Conservation (phyloP, 371 early-diverging fungal genomes). For the Choanephora cucurbitarum region DNA sequence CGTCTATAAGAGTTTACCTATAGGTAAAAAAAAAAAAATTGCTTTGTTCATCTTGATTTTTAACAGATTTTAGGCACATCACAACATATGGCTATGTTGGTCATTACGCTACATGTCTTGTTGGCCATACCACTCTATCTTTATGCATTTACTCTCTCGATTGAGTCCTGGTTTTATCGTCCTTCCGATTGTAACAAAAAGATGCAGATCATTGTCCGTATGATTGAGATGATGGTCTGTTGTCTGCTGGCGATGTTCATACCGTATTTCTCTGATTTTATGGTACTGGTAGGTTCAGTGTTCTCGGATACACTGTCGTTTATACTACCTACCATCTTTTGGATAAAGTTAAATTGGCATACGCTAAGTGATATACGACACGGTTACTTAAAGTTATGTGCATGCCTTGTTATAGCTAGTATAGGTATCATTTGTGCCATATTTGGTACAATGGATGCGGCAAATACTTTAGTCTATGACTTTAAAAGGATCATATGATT, state of each 20-base stretch:
- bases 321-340: conserved; percentile 79
- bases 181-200: conserved; percentile 27
- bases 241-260: conserved; percentile 66
- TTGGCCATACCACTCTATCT: conserved; percentile 79
- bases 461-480: conserved; percentile 51
- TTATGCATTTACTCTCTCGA: conserved; percentile 72
- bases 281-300: conserved; percentile 82
- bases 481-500: conserved; percentile 1
- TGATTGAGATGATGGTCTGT: conserved; percentile 49
- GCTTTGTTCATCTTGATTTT: too few species aligned
- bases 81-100: conserved; percentile 65
- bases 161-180: conserved; percentile 52
- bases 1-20: conserved; percentile 72
- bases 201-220: conserved; percentile 56
- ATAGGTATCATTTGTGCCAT: conserved; percentile 68
- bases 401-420: conserved; percentile 54
- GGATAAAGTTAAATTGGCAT: conserved; percentile 68
- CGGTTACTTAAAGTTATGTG: conserved; percentile 44
- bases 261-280: conserved; percentile 82
- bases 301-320: conserved; percentile 76
- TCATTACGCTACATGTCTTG: conserved; percentile 80
- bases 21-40: conserved; percentile 28
- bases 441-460: conserved; percentile 74
- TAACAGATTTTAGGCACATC: conserved; percentile 46
- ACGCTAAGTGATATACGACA: conserved; percentile 21